Conservation (phyloP, 1,284 basidiomycete species). For the Agaricales sp. region DNA sequence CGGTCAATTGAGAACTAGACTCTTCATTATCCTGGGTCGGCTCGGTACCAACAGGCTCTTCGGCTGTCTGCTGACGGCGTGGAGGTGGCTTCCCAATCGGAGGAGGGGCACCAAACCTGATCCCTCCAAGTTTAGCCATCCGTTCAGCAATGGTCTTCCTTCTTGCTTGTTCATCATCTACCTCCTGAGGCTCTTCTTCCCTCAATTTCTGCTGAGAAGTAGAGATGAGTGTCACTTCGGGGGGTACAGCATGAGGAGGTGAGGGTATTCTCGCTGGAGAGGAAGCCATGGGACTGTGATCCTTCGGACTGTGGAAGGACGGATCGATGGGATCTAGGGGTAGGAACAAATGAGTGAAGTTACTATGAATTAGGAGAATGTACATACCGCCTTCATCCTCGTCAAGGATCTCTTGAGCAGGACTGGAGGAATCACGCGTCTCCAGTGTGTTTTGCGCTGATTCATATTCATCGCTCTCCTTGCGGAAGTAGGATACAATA, state of each 20-base stretch:
- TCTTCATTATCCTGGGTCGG: slow-evolving; percentile 16
- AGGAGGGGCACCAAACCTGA: slow-evolving; percentile 55
- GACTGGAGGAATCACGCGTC: too few relatives aligned
- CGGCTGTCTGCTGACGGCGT: slow-evolving; percentile 24
- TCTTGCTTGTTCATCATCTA: slow-evolving; percentile 36
- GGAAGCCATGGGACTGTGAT: slow-evolving; percentile 19
- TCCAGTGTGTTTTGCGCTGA: too few relatives aligned
- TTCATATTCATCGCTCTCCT: slow-evolving; percentile 3
- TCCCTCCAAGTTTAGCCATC: slow-evolving; percentile 70
- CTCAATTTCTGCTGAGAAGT: slow-evolving; percentile 8
- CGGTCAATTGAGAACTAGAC: slow-evolving; percentile 23
- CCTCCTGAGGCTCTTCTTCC: slow-evolving; percentile 15
- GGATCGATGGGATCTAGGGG: slow-evolving; percentile 57
- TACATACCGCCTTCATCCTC: slow-evolving; percentile 52
- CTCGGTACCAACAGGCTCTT: slow-evolving; percentile 16
- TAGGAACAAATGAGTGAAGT: slow-evolving; percentile 11
- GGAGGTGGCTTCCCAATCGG: slow-evolving; percentile 30
- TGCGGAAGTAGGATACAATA: background rate
- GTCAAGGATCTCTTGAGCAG: slow-evolving; percentile 33
- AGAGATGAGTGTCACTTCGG: slow-evolving; percentile 8
- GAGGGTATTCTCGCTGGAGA: slow-evolving; percentile 12
- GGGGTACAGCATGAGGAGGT: slow-evolving; percentile 8
- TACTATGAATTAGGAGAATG: slow-evolving; percentile 1
- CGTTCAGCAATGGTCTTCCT: slow-evolving; percentile 65
- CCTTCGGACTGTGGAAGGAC: slow-evolving; percentile 31